Conservation (phyloP, 768 basidiomycete genomes). For the Podaxis mareebaensis region DNA sequence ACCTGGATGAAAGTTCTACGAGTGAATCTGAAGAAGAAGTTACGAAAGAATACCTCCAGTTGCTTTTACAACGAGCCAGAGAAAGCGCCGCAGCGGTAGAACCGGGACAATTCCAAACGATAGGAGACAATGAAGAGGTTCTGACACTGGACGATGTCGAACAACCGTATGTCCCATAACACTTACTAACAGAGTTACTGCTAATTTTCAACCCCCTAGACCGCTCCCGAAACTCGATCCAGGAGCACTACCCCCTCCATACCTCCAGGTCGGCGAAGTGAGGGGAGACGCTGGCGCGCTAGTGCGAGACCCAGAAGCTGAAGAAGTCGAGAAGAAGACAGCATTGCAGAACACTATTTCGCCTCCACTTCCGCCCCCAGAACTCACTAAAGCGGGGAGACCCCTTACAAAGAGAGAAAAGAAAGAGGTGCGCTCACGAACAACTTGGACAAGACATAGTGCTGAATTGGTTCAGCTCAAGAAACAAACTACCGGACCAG, state of each 20-base stretch:
- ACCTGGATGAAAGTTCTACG: slow-evolving; percentile 22
- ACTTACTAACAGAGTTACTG: slow-evolving; percentile 7
- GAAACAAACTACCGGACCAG: slow-evolving; percentile 71
- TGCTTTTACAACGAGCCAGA: slow-evolving; percentile 62
- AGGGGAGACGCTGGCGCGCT: slow-evolving; percentile 43
- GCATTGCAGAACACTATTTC: slow-evolving; percentile 51
- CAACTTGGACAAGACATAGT: background rate
- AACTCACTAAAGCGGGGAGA: slow-evolving; percentile 60
- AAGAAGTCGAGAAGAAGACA: slow-evolving; percentile 51
- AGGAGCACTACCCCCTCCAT: slow-evolving; percentile 60
- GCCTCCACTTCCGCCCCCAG: slow-evolving; percentile 63
- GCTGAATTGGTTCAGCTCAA: slow-evolving; percentile 48
- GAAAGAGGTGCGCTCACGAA: slow-evolving; percentile 54
- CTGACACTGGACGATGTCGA: slow-evolving; percentile 45
- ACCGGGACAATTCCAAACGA: slow-evolving; percentile 24
- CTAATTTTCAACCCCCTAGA: slow-evolving; percentile 30
- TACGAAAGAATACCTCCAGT: slow-evolving; percentile 61
- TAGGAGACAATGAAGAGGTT: slow-evolving; percentile 49
- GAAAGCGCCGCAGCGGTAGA: slow-evolving; percentile 44
- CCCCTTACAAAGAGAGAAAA: slow-evolving; percentile 70
- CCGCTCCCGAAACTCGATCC: slow-evolving; percentile 67
- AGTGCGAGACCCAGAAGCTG: slow-evolving; percentile 63
- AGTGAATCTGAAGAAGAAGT: slow-evolving; percentile 44
- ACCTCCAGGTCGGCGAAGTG: slow-evolving; percentile 54
- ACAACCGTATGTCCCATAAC: slow-evolving; percentile 33